phyloP scores from a whole-genome alignment of 2,329 filamentous ascomycete genomes.

The Didymellaceae sp. region DNA sequence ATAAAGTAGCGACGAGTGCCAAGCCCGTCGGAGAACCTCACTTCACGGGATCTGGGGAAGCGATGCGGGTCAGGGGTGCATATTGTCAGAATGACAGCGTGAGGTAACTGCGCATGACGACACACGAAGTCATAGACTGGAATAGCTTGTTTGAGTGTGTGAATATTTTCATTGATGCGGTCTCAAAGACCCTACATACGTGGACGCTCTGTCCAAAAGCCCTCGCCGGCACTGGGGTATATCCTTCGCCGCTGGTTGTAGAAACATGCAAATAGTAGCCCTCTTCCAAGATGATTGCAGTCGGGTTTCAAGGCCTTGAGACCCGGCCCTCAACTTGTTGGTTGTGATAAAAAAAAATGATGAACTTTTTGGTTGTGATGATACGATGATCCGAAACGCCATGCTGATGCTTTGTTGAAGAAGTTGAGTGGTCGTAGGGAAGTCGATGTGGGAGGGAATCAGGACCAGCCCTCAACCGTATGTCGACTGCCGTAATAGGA shows the following conservation, averaged over 20 bases:
- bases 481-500: conserved; percentile 15
- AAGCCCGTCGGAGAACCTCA: conserved; percentile 19
- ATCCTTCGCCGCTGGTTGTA: conserved; percentile 46
- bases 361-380: conserved; percentile 25
- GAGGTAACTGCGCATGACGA: neutral
- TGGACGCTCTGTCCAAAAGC: conserved; percentile 27
- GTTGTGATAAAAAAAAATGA: conserved; percentile 33
- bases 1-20: neutral
- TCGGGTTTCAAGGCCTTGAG: conserved; percentile 17
- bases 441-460: conserved; percentile 42
- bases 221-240: conserved; percentile 45
- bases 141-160: neutral
- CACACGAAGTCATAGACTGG: neutral
- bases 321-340: conserved; percentile 36
- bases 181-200: conserved; percentile 10
- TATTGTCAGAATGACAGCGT: neutral
- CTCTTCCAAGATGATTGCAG: conserved; percentile 33
- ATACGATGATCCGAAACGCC: conserved; percentile 29
- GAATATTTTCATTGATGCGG: conserved; percentile 12
- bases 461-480: conserved; percentile 47
- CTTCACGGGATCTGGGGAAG: neutral
- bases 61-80: neutral
- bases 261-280: conserved; percentile 29
- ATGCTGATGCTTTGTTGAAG: conserved; percentile 25
- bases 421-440: neutral